Evolutionary conservation across 352 stramenopile species (phyloP).

Genomic region (Pythium periplocum): DNA sequence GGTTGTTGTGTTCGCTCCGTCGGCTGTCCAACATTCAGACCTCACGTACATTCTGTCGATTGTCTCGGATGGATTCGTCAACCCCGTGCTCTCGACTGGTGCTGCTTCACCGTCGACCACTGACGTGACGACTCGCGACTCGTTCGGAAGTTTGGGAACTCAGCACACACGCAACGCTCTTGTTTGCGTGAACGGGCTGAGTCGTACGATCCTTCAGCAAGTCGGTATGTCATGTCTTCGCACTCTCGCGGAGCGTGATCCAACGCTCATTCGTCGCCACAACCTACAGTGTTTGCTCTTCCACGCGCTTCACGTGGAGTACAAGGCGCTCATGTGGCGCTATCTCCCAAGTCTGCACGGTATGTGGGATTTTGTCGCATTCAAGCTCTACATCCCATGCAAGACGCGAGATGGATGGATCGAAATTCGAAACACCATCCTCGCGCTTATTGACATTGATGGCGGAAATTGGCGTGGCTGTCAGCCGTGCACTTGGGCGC

Average conservation of each 20-base stretch:
- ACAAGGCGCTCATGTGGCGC: slow-evolving; percentile 48
- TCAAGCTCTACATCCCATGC: slow-evolving; percentile 20
- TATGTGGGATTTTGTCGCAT: slow-evolving; percentile 62
- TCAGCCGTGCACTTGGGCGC: slow-evolving; percentile 62
- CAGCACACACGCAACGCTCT: slow-evolving; percentile 30
- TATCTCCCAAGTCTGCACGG: slow-evolving; percentile 63
- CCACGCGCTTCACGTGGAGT: slow-evolving; percentile 69
- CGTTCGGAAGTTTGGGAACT: slow-evolving; percentile 19
- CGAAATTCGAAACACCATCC: slow-evolving; percentile 50
- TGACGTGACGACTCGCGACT: slow-evolving; percentile 8
- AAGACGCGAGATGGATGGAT: slow-evolving; percentile 30
- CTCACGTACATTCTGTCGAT: slow-evolving; percentile 58
- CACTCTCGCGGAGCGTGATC: slow-evolving; percentile 73
- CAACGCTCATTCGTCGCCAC: slow-evolving; percentile 48
- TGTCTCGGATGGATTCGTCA: slow-evolving; percentile 35
- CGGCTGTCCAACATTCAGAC: slow-evolving; percentile 46
- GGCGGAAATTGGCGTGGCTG: slow-evolving; percentile 31
- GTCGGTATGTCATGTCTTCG: slow-evolving; percentile 70
- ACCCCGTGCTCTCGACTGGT: not conserved
- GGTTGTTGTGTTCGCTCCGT: slow-evolving; percentile 74
- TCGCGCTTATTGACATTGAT: slow-evolving; percentile 69
- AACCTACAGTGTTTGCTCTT: slow-evolving; percentile 71
- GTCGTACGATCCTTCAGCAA: slow-evolving; percentile 63
- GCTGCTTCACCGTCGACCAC: slow-evolving; percentile 10
- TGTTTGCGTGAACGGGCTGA: slow-evolving; percentile 45